phyloP scores from a whole-genome alignment of 768 basidiomycete species.

The Suillus tomentosus region DNA sequence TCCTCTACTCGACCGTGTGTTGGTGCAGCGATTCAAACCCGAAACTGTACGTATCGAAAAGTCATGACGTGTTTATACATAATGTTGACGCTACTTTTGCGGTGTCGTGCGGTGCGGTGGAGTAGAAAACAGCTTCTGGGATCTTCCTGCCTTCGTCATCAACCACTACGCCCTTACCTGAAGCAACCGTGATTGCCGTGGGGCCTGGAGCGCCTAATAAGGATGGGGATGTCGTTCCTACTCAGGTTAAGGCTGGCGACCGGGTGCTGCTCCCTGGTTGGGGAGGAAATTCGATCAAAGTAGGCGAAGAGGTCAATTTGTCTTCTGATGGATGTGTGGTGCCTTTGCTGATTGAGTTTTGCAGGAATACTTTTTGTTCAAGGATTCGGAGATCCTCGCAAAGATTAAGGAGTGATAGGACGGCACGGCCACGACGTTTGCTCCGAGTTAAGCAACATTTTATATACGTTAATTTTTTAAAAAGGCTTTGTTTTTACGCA shows the following conservation, averaged over 20 bases:
- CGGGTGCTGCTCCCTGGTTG: slow-evolving; percentile 92
- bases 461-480: slow-evolving; percentile 23
- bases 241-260: slow-evolving; percentile 85
- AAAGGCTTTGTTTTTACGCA: slow-evolving; percentile 25
- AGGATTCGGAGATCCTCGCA: slow-evolving; percentile 92
- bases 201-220: slow-evolving; percentile 94
- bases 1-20: slow-evolving; percentile 93
- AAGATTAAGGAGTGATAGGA: slow-evolving; percentile 84
- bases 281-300: slow-evolving; percentile 95
- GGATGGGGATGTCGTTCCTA: slow-evolving; percentile 74
- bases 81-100: background rate
- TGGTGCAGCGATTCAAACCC: slow-evolving; percentile 96
- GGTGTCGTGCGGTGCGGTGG: slow-evolving; percentile 1
- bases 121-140: slow-evolving; percentile 95
- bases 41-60: slow-evolving; percentile 71
- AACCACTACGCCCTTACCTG: slow-evolving; percentile 84
- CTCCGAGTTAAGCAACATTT: slow-evolving; percentile 11
- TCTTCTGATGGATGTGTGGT: background rate
- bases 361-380: slow-evolving; percentile 95
- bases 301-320: slow-evolving; percentile 87
- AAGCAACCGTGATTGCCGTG: slow-evolving; percentile 94
- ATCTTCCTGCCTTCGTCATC: slow-evolving; percentile 94
- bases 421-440: slow-evolving; percentile 12
- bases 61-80: background rate
- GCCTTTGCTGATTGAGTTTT: background rate